These are phyloP conservation scores for Rostrohypoxylon terebratum DNA, from an alignment of 495 filamentous ascomycete genomes.

Conservation along the genomic window DNA sequence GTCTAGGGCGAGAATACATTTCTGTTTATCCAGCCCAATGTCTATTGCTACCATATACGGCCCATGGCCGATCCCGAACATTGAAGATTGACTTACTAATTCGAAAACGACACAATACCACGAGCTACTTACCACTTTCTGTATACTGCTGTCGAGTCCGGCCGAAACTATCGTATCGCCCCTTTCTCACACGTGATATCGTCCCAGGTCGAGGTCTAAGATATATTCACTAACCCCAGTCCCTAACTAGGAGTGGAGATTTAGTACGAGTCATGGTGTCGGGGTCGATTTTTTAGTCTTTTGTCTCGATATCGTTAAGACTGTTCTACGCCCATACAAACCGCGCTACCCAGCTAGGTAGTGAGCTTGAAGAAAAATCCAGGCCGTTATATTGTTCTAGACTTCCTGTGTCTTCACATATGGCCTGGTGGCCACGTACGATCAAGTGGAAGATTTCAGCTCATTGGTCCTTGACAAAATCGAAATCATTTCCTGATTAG, in stretches of 20 bases:
- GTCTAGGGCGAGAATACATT: neutral
- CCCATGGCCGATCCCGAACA: neutral
- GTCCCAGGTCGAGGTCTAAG: neutral
- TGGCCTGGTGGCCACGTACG: slow-evolving; percentile 26
- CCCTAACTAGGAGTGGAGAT: slow-evolving; percentile 18
- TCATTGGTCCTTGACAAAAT: slow-evolving; percentile 29
- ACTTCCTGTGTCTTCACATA: slow-evolving; percentile 27
- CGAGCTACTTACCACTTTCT: slow-evolving; percentile 16
- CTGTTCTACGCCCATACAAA: slow-evolving; percentile 10
- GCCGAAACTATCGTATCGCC: slow-evolving; percentile 10
- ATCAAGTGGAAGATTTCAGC: neutral
- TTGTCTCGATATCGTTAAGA: slow-evolving; percentile 5
- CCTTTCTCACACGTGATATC: neutral
- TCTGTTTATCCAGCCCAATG: neutral
- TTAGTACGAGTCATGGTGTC: slow-evolving; percentile 27
- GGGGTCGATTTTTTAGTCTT: slow-evolving; percentile 6
- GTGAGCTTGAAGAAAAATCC: slow-evolving; percentile 8
- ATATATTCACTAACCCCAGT: slow-evolving; percentile 15
- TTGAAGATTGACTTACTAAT: neutral
- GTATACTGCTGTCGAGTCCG: neutral
- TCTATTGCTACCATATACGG: slow-evolving; percentile 17
- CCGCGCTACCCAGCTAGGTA: slow-evolving; percentile 4
- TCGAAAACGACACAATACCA: slow-evolving; percentile 26
- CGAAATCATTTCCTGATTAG: slow-evolving; percentile 18
- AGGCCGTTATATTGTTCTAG: slow-evolving; percentile 9